These are phyloP conservation scores for Phytophthora fragariaefolia DNA, from an alignment of 352 stramenopile genomes.

Conservation along the genomic window DNA sequence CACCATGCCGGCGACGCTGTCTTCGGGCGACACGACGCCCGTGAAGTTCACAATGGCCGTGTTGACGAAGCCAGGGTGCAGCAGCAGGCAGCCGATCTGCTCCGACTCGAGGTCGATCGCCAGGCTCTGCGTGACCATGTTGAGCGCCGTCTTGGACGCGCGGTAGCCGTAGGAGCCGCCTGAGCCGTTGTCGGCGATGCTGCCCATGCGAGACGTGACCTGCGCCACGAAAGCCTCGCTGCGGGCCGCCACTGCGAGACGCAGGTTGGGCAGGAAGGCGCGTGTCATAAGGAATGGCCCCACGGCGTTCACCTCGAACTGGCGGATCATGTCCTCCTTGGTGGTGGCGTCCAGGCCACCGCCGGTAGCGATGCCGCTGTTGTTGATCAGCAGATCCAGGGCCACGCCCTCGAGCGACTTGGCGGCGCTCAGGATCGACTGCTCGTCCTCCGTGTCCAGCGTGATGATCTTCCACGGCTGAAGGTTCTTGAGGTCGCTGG, in stretches of 20 bases:
- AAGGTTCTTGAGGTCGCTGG: conserved; percentile 38
- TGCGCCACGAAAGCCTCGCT: conserved; percentile 61
- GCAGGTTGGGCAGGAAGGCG: conserved; percentile 63
- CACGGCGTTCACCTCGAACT: conserved; percentile 82
- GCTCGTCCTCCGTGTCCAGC: conserved; percentile 61
- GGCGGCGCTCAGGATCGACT: conserved; percentile 52
- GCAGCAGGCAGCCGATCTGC: conserved; percentile 62
- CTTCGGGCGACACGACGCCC: conserved; percentile 45
- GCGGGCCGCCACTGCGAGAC: conserved; percentile 40
- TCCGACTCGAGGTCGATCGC: conserved; percentile 54
- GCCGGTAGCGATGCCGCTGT: conserved; percentile 51
- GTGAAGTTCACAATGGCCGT: conserved; percentile 64
- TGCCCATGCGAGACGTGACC: conserved; percentile 65
- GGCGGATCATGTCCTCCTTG: conserved; percentile 59
- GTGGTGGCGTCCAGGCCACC: conserved; percentile 45
- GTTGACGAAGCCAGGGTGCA: conserved; percentile 71
- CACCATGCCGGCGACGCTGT: conserved; percentile 59
- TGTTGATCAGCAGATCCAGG: conserved; percentile 82
- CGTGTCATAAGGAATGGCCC: conserved; percentile 70
- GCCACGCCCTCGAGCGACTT: conserved; percentile 44
- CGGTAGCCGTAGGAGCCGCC: conserved; percentile 81
- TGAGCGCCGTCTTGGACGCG: conserved; percentile 81
- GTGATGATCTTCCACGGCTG: conserved; percentile 53
- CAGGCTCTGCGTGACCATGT: conserved; percentile 76
- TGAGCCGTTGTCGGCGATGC: conserved; percentile 60